Conservation (phyloP, 1,284 basidiomycete species). For the Lignosus rhinocerotis region DNA sequence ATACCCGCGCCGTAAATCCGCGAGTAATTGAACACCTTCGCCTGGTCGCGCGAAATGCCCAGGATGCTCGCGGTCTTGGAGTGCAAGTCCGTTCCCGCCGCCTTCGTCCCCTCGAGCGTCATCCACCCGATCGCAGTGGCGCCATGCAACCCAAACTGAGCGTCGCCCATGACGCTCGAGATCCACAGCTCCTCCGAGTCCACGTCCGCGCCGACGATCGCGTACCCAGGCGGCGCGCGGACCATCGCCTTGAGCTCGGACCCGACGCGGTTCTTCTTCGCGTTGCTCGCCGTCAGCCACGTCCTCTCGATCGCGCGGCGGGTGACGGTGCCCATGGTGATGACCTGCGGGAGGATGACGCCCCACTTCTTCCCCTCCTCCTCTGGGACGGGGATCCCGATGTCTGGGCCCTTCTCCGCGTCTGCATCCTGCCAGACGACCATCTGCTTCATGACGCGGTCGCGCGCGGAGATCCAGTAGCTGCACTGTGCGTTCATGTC, state of each 20-base stretch:
- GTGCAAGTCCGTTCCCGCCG: conserved; percentile 93
- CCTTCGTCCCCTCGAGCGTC: conserved; percentile 99
- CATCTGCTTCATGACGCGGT: conserved; percentile 92
- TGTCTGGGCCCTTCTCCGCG: conserved; percentile 45
- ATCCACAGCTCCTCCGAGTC: conserved; percentile 99
- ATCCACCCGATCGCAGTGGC: conserved; percentile 99
- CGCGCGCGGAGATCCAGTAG: conserved; percentile 96
- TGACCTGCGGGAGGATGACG: conserved; percentile 93
- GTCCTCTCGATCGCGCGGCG: conserved; percentile 97
- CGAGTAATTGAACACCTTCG: conserved; percentile 99
- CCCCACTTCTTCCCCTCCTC: conserved; percentile 67
- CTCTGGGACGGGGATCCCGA: conserved; percentile 24
- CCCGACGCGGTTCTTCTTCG: conserved; percentile 95
- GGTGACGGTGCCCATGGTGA: conserved; percentile 98
- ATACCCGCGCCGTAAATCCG: conserved; percentile 98
- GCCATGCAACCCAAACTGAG: conserved; percentile 96
- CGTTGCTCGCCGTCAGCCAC: conserved; percentile 98
- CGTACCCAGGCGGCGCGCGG: conserved; percentile 89
- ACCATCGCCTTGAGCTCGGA: conserved; percentile 99
- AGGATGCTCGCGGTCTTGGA: conserved; percentile 96
- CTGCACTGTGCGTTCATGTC: conserved; percentile 95
- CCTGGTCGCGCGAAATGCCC: conserved; percentile 91
- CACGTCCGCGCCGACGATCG: conserved; percentile 97
- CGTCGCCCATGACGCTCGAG: conserved; percentile 97
- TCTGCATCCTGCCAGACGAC: conserved; percentile 77